Evolutionary conservation across 768 basidiomycete species (phyloP), one percentile per base, ranked within the genome.

Genomic region (Trichaptum fuscoviolaceum): DNA sequence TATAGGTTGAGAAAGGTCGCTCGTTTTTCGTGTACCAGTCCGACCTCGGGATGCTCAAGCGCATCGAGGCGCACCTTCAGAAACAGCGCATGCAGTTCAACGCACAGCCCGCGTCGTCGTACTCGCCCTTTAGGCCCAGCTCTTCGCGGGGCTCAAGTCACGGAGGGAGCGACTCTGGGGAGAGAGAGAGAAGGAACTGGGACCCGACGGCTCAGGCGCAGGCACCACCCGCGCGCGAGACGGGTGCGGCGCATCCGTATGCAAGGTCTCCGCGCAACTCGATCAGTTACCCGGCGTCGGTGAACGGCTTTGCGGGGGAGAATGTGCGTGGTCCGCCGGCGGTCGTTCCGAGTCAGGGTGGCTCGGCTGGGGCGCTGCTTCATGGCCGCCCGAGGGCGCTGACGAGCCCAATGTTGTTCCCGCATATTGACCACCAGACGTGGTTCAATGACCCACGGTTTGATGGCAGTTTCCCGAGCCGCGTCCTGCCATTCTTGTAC

Each of bases 361-460:
- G 69, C 58, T 36, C 66, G 26, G 66, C 57, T 57, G 59, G 67
- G 63, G 25, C 20, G 63, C 57, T 1, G 64, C 63, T 15, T 59
- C 52, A 64, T 35, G 72, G 75, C 42, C 82, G 92, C 36, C 91
- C 88, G 58, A 82, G 92, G 69, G 91, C 90, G 64, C 87, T 82
- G 68, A 92, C 91, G 30, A 83, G 86, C 68, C 87, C 90, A 26
- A 83, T 84, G 80, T 71, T 90, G 59, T 87, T 87, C 15, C 83
- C 81, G 69, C 72, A 86, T 66, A 82, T 84, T 24, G 89, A 92
- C 72, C 92, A 94, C 72, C 87, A 92, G 76, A 83, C 88, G n/a
- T 99, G 96, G 96, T 97, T 98, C 78, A 90, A 95, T 71, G 93
- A 95, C 75, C 85, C 87, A 35, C 79, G 92, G 67, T 99, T 98